These are phyloP conservation scores for Exophiala phaeomuriformis DNA, from an alignment of 2,329 filamentous ascomycete genomes.

Conservation along the genomic window DNA sequence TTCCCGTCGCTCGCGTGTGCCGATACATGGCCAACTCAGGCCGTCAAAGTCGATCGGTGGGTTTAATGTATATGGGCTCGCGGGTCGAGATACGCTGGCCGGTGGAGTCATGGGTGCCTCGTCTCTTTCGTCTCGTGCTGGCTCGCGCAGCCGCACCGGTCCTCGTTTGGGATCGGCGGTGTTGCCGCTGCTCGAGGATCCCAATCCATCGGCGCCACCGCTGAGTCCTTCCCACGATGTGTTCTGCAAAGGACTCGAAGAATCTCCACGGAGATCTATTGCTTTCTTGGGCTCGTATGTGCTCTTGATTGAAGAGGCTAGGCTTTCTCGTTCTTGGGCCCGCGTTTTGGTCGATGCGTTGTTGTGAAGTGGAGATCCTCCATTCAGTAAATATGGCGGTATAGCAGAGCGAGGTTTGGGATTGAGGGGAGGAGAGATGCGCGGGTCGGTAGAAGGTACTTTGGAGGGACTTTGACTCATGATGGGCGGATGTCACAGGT, in stretches of 20 bases:
- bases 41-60: slow-evolving; percentile 48
- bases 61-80: slow-evolving; percentile 44
- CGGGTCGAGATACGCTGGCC: slow-evolving; percentile 44
- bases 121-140: slow-evolving; percentile 49
- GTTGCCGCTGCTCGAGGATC: not conserved
- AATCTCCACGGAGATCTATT: slow-evolving; percentile 39
- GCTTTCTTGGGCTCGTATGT: slow-evolving; percentile 47
- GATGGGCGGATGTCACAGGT: not conserved
- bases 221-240: slow-evolving; percentile 20
- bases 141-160: slow-evolving; percentile 36
- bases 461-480: slow-evolving; percentile 19
- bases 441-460: slow-evolving; percentile 7
- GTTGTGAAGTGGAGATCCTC: slow-evolving; percentile 46
- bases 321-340: slow-evolving; percentile 49
- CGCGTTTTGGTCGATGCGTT: slow-evolving; percentile 36
- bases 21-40: slow-evolving; percentile 46
- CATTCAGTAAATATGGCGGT: slow-evolving; percentile 52
- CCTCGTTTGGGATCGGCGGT: slow-evolving; percentile 8
- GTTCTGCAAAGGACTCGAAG: slow-evolving; percentile 9
- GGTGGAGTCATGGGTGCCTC: slow-evolving; percentile 46
- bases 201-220: slow-evolving; percentile 8
- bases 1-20: slow-evolving; percentile 47
- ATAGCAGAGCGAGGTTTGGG: slow-evolving; percentile 47
- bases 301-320: slow-evolving; percentile 52
- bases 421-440: slow-evolving; percentile 11